Conservation (phyloP, 352 stramenopile species). For the Globisporangium solare region DNA sequence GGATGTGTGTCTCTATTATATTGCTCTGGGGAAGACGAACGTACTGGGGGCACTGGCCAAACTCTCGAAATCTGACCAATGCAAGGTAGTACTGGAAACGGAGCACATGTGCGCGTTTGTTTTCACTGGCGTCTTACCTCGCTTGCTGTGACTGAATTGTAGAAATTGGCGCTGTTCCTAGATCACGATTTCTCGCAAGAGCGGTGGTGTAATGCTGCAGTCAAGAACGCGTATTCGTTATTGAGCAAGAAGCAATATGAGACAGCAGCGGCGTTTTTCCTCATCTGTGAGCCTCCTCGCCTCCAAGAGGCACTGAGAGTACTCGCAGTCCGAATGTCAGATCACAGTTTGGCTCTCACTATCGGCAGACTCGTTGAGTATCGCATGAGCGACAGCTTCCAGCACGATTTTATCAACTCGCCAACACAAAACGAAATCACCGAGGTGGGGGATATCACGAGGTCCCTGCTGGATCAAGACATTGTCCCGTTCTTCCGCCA, state of each 20-base stretch:
- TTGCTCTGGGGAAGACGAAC: conserved; percentile 78
- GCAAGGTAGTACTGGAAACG: conserved; percentile 38
- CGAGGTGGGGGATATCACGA: conserved; percentile 41
- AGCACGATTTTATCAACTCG: conserved; percentile 48
- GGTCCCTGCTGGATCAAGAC: conserved; percentile 56
- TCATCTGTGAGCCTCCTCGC: conserved; percentile 89
- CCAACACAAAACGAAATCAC: conserved; percentile 53
- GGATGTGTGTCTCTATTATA: conserved; percentile 68
- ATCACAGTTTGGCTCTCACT: conserved; percentile 88
- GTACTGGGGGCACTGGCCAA: conserved; percentile 71
- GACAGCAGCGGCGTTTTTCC: conserved; percentile 89
- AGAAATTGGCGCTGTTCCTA: conserved; percentile 74
- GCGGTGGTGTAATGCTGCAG: conserved; percentile 79
- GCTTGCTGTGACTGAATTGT: not conserved
- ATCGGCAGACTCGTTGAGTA: conserved; percentile 88
- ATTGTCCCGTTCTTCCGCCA: conserved; percentile 61
- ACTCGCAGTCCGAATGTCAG: conserved; percentile 80
- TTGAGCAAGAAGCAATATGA: conserved; percentile 92
- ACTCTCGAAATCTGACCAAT: conserved; percentile 59
- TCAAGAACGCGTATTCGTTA: conserved; percentile 95
- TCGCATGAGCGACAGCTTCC: conserved; percentile 35
- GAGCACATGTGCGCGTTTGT: not conserved
- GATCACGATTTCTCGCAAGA: conserved; percentile 81
- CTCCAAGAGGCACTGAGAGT: conserved; percentile 91
- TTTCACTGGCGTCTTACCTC: not conserved